Conservation (phyloP, 2,329 filamentous ascomycete genomes). For the Ophiostoma ulmi region DNA sequence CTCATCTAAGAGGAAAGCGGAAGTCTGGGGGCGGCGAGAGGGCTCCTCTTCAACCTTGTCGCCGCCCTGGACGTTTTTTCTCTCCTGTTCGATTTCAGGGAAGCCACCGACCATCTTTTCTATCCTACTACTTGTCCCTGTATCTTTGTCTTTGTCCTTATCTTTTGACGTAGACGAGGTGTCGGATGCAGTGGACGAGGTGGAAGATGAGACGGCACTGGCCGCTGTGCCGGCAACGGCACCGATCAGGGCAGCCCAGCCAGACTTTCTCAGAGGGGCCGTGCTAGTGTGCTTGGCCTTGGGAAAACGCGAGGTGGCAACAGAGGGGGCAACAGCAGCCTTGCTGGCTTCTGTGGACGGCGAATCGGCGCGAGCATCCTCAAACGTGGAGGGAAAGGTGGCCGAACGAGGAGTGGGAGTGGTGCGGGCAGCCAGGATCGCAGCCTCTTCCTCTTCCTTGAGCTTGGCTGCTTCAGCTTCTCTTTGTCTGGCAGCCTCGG, state of each 20-base stretch:
- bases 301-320: conserved; percentile 19
- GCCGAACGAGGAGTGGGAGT: not conserved
- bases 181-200: conserved; percentile 13
- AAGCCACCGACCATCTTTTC: conserved; percentile 16
- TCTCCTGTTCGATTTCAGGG: conserved; percentile 15
- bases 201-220: conserved; percentile 29
- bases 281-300: conserved; percentile 31
- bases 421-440: not conserved
- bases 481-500: not conserved
- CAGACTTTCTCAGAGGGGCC: conserved; percentile 32
- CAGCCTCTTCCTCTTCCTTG: conserved; percentile 9
- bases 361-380: not conserved
- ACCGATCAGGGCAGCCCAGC: conserved; percentile 51
- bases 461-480: not conserved
- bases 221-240: conserved; percentile 42
- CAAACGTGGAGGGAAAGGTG: not conserved
- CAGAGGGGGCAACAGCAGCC: conserved; percentile 10
- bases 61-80: conserved; percentile 21
- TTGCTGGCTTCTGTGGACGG: not conserved
- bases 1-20: conserved; percentile 8
- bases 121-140: not conserved
- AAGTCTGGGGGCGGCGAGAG: conserved; percentile 19
- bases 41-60: conserved; percentile 25
- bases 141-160: not conserved
- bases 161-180: conserved; percentile 8